Conservation (phyloP, 2,329 filamentous ascomycete genomes). For the Fusarium sp. region DNA sequence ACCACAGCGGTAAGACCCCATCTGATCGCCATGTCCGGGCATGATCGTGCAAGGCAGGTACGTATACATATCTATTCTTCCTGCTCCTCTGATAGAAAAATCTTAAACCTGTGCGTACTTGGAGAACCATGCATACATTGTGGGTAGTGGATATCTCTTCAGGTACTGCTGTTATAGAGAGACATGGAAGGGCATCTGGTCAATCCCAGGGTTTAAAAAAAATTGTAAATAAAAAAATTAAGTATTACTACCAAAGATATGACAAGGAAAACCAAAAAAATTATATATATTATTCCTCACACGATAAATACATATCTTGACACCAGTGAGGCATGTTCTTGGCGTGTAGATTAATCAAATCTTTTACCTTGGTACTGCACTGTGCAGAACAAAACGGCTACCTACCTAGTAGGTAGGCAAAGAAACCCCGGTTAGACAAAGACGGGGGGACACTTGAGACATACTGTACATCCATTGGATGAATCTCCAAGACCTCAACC, state of each 20-base stretch:
- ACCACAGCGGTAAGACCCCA: neutral
- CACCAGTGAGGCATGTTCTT: neutral
- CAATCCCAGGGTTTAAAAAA: no score
- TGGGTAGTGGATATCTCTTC: no score
- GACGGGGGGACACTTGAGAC: constrained; percentile 2
- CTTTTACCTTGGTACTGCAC: constrained; percentile 6
- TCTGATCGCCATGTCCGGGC: constrained; percentile 24
- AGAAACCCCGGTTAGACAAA: constrained; percentile 8
- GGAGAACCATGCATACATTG: no score
- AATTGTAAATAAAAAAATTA: no score
- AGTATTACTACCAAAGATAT: no score
- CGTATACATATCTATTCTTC: no score
- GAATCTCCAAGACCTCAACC: neutral
- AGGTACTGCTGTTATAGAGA: neutral
- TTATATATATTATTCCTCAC: neutral
- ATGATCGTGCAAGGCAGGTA: no score
- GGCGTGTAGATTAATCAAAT: constrained; percentile 9
- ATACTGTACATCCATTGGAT: constrained; percentile 3
- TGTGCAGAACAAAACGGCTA: constrained; percentile 8
- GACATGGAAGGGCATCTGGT: neutral
- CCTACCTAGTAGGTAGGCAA: no score
- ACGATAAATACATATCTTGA: constrained; percentile 8
- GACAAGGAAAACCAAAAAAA: neutral
- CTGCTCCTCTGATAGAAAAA: no score
- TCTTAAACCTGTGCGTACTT: neutral